Evolutionary conservation across 148 eudicot species (phyloP).

Genomic region (Silene latifolia): DNA sequence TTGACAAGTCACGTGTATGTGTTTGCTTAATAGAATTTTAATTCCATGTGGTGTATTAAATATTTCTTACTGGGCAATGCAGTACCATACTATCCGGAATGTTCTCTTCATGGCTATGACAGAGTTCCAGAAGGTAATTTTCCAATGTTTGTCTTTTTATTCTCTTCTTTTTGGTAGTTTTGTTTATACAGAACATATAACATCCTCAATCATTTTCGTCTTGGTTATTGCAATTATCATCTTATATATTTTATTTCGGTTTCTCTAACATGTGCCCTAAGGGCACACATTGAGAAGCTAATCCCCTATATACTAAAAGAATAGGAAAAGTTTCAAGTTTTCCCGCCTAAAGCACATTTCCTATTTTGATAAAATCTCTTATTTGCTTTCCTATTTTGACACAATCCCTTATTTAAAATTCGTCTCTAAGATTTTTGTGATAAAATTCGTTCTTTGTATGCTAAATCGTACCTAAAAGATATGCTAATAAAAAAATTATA

Average conservation of each 20-base stretch:
- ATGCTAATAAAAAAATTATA: too few species aligned
- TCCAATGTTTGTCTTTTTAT: background rate
- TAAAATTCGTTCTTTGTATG: too few species aligned
- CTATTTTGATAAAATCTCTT: too few species aligned
- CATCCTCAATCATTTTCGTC: background rate
- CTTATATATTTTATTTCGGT: background rate
- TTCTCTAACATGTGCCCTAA: too few species aligned
- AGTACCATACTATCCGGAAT: constrained; percentile 78
- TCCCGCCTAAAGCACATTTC: too few species aligned
- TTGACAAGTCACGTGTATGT: background rate
- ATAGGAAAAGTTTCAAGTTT: too few species aligned
- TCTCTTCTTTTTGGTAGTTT: background rate
- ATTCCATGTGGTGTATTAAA: background rate
- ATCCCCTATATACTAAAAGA: too few species aligned
- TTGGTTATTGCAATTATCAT: background rate
- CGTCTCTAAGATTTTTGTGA: too few species aligned
- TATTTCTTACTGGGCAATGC: constrained; percentile 21
- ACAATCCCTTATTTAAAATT: too few species aligned
- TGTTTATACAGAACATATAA: background rate
- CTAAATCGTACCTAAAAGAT: too few species aligned
- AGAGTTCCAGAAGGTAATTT: constrained; percentile 65
- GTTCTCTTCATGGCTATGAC: constrained; percentile 74
- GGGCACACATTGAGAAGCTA: too few species aligned
- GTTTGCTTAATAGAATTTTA: background rate
- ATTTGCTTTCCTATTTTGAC: too few species aligned